Evolutionary conservation across 192 early-diverging fungal genomes (phyloP), one percentile per base, ranked within the genome.

Genomic region (Linnemannia hyalina): DNA sequence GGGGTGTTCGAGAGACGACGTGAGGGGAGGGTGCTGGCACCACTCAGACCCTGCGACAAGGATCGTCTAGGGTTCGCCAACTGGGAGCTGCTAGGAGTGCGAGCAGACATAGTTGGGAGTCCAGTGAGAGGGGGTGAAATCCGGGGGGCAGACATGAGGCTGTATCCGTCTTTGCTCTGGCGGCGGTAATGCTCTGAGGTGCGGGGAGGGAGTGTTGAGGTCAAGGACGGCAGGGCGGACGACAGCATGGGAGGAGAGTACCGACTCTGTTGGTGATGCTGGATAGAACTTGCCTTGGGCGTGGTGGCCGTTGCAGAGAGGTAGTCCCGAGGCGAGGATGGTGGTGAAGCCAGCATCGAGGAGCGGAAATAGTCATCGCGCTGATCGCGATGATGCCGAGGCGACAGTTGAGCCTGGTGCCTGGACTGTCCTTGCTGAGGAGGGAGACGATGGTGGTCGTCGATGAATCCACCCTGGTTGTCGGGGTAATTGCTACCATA

Each of bases 141-240:
- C 8, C 68, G 70, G n/a, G 80, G 80, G 1, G 80, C 73, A 8
- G 80, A 68, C 74, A 81, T 57, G 41, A 81, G 52, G 41, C 73
- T 81, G 38, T 81, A 74, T 9, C 73, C 74, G 70, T 81, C 80
- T 36, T 38, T 81, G 11, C 80, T 81, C 60, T 68, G 80, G 29
- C 80, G 73, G 32, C 80, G 57, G 54, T 75, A 75, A 70, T 81
- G 80, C 15, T 81, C 80, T 20, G 73, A 74, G n/a, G 44, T 52
- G 8, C 79, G 72, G 9, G 79, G 42, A 26, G 54, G 40, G 2
- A 49, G 13, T 0, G 1, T 35, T 13, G 38, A 32, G 10, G 18
- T 22, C 36, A 42, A 35, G 5, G 29, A 29, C 16, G 73, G 49
- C 11, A 65, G 13, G 11, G 35, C 29, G 36, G 73, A 54, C 16